A percentile compares a stretch with the other conserved stretches of the same genome.
Evolutionary conservation across 2,329 filamentous ascomycete genomes (phyloP).

Genomic region (Gremmenia infestans): DNA sequence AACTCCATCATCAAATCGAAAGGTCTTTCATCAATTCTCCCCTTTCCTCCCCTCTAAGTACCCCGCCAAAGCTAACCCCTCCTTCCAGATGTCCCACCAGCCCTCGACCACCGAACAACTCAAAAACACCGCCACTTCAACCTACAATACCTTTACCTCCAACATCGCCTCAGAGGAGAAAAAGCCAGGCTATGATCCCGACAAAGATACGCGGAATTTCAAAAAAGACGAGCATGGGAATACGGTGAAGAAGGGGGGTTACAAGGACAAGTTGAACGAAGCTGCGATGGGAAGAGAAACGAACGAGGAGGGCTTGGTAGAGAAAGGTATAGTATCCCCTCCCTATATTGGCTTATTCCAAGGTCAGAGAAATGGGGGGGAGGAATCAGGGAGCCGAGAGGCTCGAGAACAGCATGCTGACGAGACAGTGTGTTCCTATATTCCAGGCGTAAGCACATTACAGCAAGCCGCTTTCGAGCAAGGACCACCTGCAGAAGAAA

Average conservation of each 20-base stretch:
- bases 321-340: conserved; percentile 17
- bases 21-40: no score
- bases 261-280: conserved; percentile 25
- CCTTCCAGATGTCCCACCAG: conserved; percentile 20
- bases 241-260: conserved; percentile 18
- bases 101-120: conserved; percentile 21
- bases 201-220: conserved; percentile 13
- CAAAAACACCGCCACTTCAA: conserved; percentile 13
- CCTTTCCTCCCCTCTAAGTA: no score
- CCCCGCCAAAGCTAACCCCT: no score
- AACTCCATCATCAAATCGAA: no score
- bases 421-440: conserved; percentile 18
- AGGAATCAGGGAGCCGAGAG: not conserved
- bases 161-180: conserved; percentile 4
- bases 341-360: not conserved
- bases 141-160: conserved; percentile 11
- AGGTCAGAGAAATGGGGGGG: not conserved
- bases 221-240: conserved; percentile 20
- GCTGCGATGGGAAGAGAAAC: conserved; percentile 15
- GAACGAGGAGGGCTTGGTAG: conserved; percentile 14
- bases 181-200: conserved; percentile 8
- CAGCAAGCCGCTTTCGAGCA: conserved; percentile 12
- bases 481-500: conserved; percentile 3
- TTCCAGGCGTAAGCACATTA: conserved; percentile 17
- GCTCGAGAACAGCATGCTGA: conserved; percentile 8